Conservation (phyloP, 805 yeast genomes). For the Crinitomyces ghanaensis region DNA sequence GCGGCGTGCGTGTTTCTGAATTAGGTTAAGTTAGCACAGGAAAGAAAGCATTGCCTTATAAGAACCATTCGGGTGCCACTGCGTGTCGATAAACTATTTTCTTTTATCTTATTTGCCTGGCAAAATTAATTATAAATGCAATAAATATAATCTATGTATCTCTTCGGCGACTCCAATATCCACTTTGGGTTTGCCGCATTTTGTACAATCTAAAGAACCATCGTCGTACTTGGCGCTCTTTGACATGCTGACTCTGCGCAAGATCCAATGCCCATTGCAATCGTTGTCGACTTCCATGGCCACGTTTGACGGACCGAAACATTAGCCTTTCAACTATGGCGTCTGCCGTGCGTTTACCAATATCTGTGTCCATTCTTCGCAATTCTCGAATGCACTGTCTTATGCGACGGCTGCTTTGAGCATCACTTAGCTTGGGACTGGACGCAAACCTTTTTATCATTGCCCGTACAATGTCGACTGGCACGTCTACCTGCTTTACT, state of each 20-base stretch:
- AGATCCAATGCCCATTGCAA: slow-evolving; percentile 22
- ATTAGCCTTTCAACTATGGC: slow-evolving; percentile 20
- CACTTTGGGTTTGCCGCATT: slow-evolving; percentile 15
- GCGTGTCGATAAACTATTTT: no score
- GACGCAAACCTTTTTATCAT: slow-evolving; percentile 16
- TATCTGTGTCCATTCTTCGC: slow-evolving; percentile 5
- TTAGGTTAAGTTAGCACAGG: no score
- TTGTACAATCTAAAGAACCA: slow-evolving; percentile 16
- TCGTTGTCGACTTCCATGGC: slow-evolving; percentile 19
- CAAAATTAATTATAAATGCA: no score
- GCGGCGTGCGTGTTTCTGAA: no score
- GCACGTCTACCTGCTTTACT: slow-evolving; percentile 9
- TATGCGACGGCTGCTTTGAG: slow-evolving; percentile 17
- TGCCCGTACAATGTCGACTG: slow-evolving; percentile 13
- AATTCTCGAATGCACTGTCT: slow-evolving; percentile 13
- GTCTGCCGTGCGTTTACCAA: slow-evolving; percentile 7
- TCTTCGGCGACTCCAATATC: slow-evolving; percentile 22
- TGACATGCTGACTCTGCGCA: slow-evolving; percentile 17
- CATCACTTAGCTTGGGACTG: slow-evolving; percentile 15
- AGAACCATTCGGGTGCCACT: no score
- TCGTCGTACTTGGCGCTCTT: slow-evolving; percentile 8
- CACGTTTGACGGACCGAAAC: slow-evolving; percentile 11
- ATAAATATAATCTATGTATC: no score
- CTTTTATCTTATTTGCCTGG: no score
- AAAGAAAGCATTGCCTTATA: no score